Evolutionary conservation across 2,329 filamentous ascomycete species (phyloP), one percentile per base, ranked within the genome.

Genomic region (Calonectria pseudoreteaudii): DNA sequence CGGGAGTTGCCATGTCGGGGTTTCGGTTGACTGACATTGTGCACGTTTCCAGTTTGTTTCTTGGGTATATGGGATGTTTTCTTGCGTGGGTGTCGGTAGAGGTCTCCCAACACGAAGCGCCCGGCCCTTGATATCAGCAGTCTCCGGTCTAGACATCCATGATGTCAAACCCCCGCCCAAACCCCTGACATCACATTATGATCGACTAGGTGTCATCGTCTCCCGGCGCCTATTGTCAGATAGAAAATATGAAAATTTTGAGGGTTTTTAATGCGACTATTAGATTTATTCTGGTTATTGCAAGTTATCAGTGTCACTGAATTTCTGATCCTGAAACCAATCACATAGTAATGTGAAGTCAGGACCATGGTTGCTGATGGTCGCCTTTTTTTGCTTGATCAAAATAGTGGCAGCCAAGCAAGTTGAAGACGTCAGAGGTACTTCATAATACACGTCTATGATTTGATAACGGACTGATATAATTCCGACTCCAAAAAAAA

Each of bases 1-100:
- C 86, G 44, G 77, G 68, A 77, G 84, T 85, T 73, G 91, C 83
- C 34, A 90, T 87, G 30, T 91, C 86, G 53, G 87, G 81, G 82
- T 92, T 91, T 66, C 74, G 77, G 62, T 68, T 81, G 76, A 85
- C 84, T 65, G 85, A 87, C 86, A 88, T 88, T 75, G 52, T 84
- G 74, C 2, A n/a, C 20, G 66, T 44, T 53, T 47, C 36, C 44
- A 56, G 34, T 38, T 44, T 30, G n/a, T 4, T 52, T 23, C 36
- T n/a, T 50, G 20, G 5, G 16, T 23, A 2, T 10, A 52, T 44
- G 7, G 20, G 10, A 26, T 23, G 8, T 41, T 4, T 58, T 58
- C 34, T 36, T 3, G 16, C 9, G 20, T 34, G 20, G 14, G 31
- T 26, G 11, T 10, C 11, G 2, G 7, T 18, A 10, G 11, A 16